Evolutionary conservation across 495 filamentous ascomycete species (phyloP).

Genomic region (Schizothecium vesticola): DNA sequence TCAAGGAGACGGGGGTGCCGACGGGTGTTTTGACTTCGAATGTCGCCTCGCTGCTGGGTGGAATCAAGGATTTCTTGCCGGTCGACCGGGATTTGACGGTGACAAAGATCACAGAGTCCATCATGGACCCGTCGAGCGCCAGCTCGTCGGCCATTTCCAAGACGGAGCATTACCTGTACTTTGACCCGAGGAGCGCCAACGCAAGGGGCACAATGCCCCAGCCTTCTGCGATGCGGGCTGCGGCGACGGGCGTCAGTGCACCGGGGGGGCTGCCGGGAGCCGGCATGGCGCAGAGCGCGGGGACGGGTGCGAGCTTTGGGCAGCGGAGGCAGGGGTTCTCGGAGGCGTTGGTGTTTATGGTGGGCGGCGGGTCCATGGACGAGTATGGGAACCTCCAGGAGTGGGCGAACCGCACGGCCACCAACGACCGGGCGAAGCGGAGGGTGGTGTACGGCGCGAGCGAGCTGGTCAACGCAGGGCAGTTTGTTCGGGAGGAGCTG

Average conservation of each 20-base stretch:
- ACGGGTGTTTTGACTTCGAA: constrained; percentile 60
- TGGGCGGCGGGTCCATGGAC: constrained; percentile 97
- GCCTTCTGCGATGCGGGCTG: constrained; percentile 49
- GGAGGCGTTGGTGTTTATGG: constrained; percentile 94
- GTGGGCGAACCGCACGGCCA: constrained; percentile 75
- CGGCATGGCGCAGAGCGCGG: constrained; percentile 44
- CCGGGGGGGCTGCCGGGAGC: constrained; percentile 41
- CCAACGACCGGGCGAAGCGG: constrained; percentile 51
- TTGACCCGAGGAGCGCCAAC: constrained; percentile 89
- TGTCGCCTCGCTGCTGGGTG: constrained; percentile 92
- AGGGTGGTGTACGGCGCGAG: constrained; percentile 95
- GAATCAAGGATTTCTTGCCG: constrained; percentile 97
- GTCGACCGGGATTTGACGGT: constrained; percentile 92
- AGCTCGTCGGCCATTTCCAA: constrained; percentile 90
- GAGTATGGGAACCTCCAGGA: constrained; percentile 98
- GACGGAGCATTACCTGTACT: constrained; percentile 98
- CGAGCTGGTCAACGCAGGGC: constrained; percentile 82
- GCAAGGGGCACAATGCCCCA: constrained; percentile 90
- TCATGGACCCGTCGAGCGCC: constrained; percentile 93
- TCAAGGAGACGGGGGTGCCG: constrained; percentile 76
- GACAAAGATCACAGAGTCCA: constrained; percentile 94
- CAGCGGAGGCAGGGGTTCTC: constrained; percentile 90
- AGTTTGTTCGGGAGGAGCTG: constrained; percentile 79
- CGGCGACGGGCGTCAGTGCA: constrained; percentile 25
- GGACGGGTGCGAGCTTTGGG: constrained; percentile 83